Evolutionary conservation across 495 filamentous ascomycete genomes (phyloP).

Genomic region (Neurospora intermedia): DNA sequence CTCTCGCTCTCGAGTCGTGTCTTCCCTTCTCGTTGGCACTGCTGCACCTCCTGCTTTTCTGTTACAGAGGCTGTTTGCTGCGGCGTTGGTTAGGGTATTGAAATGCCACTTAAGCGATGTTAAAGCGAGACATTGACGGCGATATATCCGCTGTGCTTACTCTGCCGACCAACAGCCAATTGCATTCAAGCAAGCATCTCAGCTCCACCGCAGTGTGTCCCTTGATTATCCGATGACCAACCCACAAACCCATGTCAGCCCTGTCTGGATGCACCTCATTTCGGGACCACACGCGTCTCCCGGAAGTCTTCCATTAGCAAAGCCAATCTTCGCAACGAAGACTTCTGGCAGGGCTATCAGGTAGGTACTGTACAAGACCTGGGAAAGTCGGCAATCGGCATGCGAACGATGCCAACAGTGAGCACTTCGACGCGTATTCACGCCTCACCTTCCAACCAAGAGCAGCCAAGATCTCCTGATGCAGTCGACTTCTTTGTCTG

Average conservation of each 20-base stretch:
- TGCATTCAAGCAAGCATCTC: background rate
- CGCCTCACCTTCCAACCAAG: background rate
- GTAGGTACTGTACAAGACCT: background rate
- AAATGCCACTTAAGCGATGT: conserved; percentile 5
- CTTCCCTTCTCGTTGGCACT: background rate
- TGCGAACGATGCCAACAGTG: background rate
- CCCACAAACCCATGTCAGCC: background rate
- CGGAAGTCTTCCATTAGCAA: background rate
- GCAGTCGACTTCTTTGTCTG: background rate
- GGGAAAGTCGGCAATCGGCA: background rate
- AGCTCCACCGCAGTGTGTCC: background rate
- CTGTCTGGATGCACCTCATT: background rate
- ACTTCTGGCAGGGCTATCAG: background rate
- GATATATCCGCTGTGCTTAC: background rate
- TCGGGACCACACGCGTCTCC: background rate
- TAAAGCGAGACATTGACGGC: conserved; percentile 2
- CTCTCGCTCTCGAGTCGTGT: background rate
- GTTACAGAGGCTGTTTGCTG: background rate
- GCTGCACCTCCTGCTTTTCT: background rate
- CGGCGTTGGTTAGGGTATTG: conserved; percentile 7
- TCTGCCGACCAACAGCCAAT: background rate
- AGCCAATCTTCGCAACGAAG: background rate
- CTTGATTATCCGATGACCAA: background rate
- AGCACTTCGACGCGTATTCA: background rate
- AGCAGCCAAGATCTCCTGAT: background rate